Base-by-base conservation (phyloP, 2,329 filamentous ascomycete genomes). In the Penicillium aurantiogriseum region DNA sequence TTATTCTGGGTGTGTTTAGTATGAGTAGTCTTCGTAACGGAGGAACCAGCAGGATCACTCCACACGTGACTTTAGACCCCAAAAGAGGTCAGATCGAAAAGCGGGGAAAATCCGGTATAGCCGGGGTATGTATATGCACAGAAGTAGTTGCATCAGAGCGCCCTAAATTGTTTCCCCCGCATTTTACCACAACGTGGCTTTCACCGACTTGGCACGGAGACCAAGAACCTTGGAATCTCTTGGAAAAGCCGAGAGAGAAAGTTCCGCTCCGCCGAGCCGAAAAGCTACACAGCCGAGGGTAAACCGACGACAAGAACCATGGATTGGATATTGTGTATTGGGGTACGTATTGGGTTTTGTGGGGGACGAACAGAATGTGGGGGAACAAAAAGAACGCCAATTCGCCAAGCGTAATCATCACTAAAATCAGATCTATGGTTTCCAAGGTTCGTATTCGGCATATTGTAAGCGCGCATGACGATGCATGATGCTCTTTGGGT, bases 191-290 rank as follows among this genome's bases (percentile, higher is more conserved):
- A 49, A 42, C 45, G 36, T 35, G 36, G 35, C 5, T 11, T 40
- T 15, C 5, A 27, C 43, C 29, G 52, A 42, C 52, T 54, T 48
- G 50, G 50, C 50, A n/a, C n/a, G 19, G 25, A 29, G 11, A 33
- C 11, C 31, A 29, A 36, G 35, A n/a, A 36, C 23, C 23, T 23
- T 23, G 23, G 23, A 23, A 23, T 23, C 23, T n/a, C 7, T 36
- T 17, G 35, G 31, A 31, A 31, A 13, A 21, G 29, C 49, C 49
- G 49, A 49, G 11, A 33, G 7, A n/a, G 4, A 27, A n/a, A 19
- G 36, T 58, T 63, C 61, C 61, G 61, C 59, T 63, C 61, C 61
- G 46, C 61, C 61, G 61, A 63, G 39, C 61, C 61, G 59, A 60
- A 43, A 19, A 40, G n/a, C 2, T 23, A 21, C n/a, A 9, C 43